These are phyloP conservation scores for Kodamaea sp. DNA, from an alignment of 1,139 yeast genomes.

Conservation along the genomic window DNA sequence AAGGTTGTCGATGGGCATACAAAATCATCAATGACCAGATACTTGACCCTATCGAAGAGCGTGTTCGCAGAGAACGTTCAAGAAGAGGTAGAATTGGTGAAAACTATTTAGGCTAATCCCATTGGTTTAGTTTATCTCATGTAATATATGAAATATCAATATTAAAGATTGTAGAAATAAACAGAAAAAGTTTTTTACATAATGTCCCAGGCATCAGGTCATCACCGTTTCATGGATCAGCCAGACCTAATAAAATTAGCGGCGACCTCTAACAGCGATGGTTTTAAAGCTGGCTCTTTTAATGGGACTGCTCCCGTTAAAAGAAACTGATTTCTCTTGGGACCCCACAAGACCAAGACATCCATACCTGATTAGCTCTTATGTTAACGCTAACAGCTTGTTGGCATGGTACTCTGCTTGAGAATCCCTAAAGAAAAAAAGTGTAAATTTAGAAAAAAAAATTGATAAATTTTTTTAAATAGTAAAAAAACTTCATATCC, in stretches of 20 bases:
- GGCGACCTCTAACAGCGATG: conserved; percentile 35
- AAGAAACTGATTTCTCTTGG: conserved; percentile 23
- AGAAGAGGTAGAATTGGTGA: conserved; percentile 47
- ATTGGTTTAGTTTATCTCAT: background rate
- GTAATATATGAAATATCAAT: background rate
- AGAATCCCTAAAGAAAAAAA: too few relatives aligned
- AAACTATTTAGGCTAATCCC: conserved; percentile 27
- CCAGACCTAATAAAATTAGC: conserved; percentile 16
- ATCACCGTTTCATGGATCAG: conserved; percentile 45
- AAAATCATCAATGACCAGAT: conserved; percentile 34
- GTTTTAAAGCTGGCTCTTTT: conserved; percentile 42
- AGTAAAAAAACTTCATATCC: too few relatives aligned
- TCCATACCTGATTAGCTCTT: background rate
- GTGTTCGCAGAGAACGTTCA: conserved; percentile 29
- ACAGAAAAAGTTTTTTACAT: background rate
- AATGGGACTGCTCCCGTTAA: conserved; percentile 14
- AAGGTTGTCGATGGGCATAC: conserved; percentile 31
- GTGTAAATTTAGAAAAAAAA: too few relatives aligned
- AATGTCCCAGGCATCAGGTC: conserved; percentile 34
- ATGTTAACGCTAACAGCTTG: conserved; percentile 1
- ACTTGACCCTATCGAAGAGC: conserved; percentile 29
- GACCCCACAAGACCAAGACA: conserved; percentile 15
- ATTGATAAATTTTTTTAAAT: too few relatives aligned
- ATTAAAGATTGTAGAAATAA: background rate
- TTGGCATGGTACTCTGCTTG: too few relatives aligned